These are phyloP conservation scores for Penicillium sp. DNA, from an alignment of 2,329 filamentous ascomycete species.

Conservation along the genomic window DNA sequence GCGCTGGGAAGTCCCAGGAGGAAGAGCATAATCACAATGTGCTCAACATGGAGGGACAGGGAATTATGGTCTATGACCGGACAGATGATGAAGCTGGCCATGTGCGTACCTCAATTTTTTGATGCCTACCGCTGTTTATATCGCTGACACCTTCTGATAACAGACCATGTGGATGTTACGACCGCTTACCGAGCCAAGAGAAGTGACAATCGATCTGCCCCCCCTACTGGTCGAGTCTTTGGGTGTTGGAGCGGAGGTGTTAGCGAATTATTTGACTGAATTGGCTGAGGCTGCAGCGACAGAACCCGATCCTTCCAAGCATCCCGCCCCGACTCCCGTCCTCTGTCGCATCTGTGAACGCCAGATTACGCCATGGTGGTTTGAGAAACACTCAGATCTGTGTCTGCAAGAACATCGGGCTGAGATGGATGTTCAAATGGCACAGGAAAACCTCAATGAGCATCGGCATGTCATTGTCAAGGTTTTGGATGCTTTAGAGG, in stretches of 20 bases:
- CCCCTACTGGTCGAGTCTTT: constrained; percentile 86
- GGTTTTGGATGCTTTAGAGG: constrained; percentile 88
- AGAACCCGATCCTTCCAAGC: constrained; percentile 69
- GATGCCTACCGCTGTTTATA: constrained; percentile 13
- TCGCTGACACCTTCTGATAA: constrained; percentile 25
- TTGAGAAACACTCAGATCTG: constrained; percentile 96
- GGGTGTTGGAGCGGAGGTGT: constrained; percentile 88
- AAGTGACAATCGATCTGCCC: constrained; percentile 95
- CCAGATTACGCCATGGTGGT: constrained; percentile 98
- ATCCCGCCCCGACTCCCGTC: constrained; percentile 78
- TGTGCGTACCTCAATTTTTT: constrained; percentile 53
- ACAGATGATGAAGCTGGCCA: constrained; percentile 84
- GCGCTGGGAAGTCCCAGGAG: constrained; percentile 38
- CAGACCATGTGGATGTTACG: constrained; percentile 99
- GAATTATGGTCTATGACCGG: constrained; percentile 96
- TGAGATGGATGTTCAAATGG: constrained; percentile 96
- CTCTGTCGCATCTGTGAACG: constrained; percentile 97
- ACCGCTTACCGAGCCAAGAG: constrained; percentile 80
- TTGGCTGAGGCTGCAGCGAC: constrained; percentile 80
- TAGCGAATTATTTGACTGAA: constrained; percentile 88
- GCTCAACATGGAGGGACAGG: constrained; percentile 88
- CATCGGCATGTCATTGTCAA: constrained; percentile 94
- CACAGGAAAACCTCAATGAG: constrained; percentile 87
- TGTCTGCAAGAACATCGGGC: constrained; percentile 94
- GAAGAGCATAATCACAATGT: constrained; percentile 50